Evolutionary conservation across 148 eudicot species (phyloP).

Genomic region (Diospyros lotus): DNA sequence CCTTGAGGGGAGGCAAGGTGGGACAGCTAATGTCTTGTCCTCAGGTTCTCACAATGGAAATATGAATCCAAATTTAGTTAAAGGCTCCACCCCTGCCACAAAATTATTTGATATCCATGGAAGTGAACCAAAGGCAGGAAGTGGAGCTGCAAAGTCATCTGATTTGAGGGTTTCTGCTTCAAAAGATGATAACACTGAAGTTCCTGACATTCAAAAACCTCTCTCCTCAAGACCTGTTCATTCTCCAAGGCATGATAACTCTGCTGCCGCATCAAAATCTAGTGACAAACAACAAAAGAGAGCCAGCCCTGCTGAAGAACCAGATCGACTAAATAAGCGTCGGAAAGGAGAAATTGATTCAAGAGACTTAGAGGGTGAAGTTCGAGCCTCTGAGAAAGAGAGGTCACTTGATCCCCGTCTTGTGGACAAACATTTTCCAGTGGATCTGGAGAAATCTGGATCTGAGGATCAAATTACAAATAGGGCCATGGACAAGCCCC

Average conservation of each 20-base stretch:
- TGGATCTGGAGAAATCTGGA: slow-evolving; percentile 52
- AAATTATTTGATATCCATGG: slow-evolving; percentile 39
- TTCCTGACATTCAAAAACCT: slow-evolving; percentile 48
- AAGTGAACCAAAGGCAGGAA: slow-evolving; percentile 48
- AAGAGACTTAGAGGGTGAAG: slow-evolving; percentile 60
- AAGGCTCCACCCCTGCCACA: slow-evolving; percentile 34
- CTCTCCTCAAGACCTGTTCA: slow-evolving; percentile 46
- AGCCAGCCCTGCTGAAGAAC: slow-evolving; percentile 77
- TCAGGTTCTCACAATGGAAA: slow-evolving; percentile 41
- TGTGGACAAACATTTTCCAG: slow-evolving; percentile 36
- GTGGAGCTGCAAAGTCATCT: slow-evolving; percentile 44
- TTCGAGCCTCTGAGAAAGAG: slow-evolving; percentile 62
- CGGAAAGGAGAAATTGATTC: slow-evolving; percentile 69
- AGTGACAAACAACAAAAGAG: slow-evolving; percentile 70
- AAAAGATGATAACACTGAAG: slow-evolving; percentile 61
- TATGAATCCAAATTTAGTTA: slow-evolving; percentile 31
- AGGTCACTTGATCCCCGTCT: slow-evolving; percentile 38
- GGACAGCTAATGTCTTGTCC: slow-evolving; percentile 28
- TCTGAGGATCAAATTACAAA: slow-evolving; percentile 43
- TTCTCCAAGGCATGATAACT: slow-evolving; percentile 76
- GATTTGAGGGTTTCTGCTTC: slow-evolving; percentile 42
- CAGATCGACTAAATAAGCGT: slow-evolving; percentile 69
- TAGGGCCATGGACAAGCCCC: slow-evolving; percentile 49
- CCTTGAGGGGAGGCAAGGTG: slow-evolving; percentile 33
- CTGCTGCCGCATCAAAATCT: slow-evolving; percentile 34